Evolutionary conservation across 768 basidiomycete species (phyloP).

Genomic region (Suillus sp.): DNA sequence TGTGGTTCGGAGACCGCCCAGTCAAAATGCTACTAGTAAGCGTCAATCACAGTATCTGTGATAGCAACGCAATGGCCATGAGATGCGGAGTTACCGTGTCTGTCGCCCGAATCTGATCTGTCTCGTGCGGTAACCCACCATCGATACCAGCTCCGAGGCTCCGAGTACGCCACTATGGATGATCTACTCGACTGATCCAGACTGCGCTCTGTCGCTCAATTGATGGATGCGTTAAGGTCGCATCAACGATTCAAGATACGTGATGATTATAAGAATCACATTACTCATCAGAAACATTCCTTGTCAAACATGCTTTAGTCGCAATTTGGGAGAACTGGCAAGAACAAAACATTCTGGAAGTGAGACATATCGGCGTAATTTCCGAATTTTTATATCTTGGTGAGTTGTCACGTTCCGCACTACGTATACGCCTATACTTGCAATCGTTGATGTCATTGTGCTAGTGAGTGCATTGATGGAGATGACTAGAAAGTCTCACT

Average conservation of each 20-base stretch:
- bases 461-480: not conserved
- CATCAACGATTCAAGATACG: not conserved
- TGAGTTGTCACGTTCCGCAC: not conserved
- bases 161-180: not conserved
- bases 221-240: not conserved
- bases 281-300: conserved; percentile 1
- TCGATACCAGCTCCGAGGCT: not conserved
- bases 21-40: not conserved
- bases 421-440: not conserved
- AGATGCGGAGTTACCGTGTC: not conserved
- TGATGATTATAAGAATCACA: not conserved
- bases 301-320: not conserved
- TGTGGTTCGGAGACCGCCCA: not conserved
- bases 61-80: not conserved
- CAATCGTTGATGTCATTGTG: not conserved
- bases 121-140: not conserved
- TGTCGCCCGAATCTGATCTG: not conserved
- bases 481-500: not conserved
- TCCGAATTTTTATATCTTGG: not conserved
- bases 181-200: not conserved
- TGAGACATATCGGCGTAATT: not conserved
- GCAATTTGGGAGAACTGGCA: not conserved
- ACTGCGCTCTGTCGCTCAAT: not conserved
- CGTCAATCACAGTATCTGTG: not conserved
- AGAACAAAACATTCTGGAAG: not conserved